These are phyloP conservation scores for Choanephora cucurbitarum DNA, from an alignment of 371 early-diverging fungal genomes.

Conservation along the genomic window DNA sequence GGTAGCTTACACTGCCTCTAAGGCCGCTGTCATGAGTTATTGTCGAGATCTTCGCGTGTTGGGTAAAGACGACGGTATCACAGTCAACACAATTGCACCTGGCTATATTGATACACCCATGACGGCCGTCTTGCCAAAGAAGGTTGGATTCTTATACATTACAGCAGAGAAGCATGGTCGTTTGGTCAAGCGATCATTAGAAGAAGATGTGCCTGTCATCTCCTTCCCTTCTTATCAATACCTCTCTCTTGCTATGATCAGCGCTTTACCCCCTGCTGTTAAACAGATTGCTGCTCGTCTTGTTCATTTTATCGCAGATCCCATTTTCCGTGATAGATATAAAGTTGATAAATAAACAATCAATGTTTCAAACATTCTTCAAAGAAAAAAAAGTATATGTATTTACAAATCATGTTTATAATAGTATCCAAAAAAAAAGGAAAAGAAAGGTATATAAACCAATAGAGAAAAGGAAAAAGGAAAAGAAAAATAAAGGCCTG, in stretches of 20 bases:
- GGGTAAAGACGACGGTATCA: constrained; percentile 19
- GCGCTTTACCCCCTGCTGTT: constrained; percentile 12
- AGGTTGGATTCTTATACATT: constrained; percentile 2
- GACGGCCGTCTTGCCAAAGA: constrained; percentile 7
- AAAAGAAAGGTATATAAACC: not conserved
- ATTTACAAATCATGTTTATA: not conserved
- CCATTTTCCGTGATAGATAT: not conserved
- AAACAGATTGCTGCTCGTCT: constrained; percentile 5
- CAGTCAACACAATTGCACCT: constrained; percentile 23
- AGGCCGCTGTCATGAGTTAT: constrained; percentile 22
- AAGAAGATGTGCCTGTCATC: constrained; percentile 18
- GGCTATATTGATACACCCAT: constrained; percentile 25
- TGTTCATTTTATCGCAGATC: constrained; percentile 8
- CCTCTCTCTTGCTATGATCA: constrained; percentile 8
- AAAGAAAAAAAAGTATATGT: not conserved
- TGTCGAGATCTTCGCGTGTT: constrained; percentile 22
- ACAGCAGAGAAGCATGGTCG: constrained; percentile 18
- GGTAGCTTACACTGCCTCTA: constrained; percentile 20
- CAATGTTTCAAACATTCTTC: constrained; percentile 1
- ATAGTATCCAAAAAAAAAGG: not conserved
- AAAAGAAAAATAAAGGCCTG: not conserved
- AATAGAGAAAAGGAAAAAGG: not conserved
- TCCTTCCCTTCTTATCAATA: constrained; percentile 21
- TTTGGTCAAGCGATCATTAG: constrained; percentile 15
- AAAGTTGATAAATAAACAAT: not conserved